Base-by-base conservation (phyloP, 2,329 filamentous ascomycete genomes). In the Fusarium annulatum region DNA sequence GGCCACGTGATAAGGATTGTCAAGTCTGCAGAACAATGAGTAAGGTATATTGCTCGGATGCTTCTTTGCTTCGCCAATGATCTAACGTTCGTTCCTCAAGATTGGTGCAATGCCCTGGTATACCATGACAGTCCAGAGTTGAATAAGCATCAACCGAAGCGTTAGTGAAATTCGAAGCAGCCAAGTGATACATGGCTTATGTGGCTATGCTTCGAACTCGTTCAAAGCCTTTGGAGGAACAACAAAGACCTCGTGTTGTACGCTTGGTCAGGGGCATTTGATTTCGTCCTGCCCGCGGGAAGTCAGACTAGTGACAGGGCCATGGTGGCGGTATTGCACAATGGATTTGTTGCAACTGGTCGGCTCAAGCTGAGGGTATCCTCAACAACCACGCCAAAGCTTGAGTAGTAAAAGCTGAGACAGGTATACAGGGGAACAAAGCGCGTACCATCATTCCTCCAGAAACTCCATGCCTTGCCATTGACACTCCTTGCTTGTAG, bases 321-420 rank as follows among this genome's bases (percentile, higher is more conserved):
- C 71, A 49, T 61, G 57, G 56, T 43, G 41, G 62, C 39, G 68
- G 60, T 66, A 74, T 72, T 69, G 71, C 71, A 60, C 60, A 42
- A 66, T 72, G 48, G 55, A 38, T 64, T 72, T 59, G 68, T 72
- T 55, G 52, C 68, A 66, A 53, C 56, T 65, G 43, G 28, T 74
- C 72, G 72, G 68, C 59, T 55, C 64, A 74, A 59, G 68, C 71
- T 68, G 71, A 74, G 41, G 53, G 43, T 23, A 28, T 62, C 49
- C 45, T 62, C 71, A 45, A 55, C 61, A 38, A 62, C 42, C 60
- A 51, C 41, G 60, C 38, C 65, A 45, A 56, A 53, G 63, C 34
- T 67, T 68, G 67, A 41, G 28, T 57, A 61, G 60, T 33, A 55
- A 57, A 48, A 68, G 39, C 45, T 61, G 43, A 71, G 66, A 72